Base-by-base conservation (phyloP, 2,329 filamentous ascomycete genomes). In the Cordyceps pruinosa region DNA sequence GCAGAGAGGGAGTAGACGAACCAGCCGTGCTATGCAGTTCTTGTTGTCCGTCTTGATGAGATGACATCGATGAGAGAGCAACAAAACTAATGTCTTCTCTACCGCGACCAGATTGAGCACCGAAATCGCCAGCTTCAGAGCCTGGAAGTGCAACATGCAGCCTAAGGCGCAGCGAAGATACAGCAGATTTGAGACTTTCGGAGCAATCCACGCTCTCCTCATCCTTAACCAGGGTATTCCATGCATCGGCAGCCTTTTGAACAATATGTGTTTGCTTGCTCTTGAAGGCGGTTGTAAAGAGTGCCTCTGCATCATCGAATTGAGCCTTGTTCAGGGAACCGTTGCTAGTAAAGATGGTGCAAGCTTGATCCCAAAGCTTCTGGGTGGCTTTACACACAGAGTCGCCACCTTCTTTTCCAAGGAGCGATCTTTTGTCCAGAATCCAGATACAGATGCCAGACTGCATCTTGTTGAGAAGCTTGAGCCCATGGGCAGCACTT, bases 211-310 rank as follows among this genome's bases (percentile, higher is more conserved):
- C 66, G 5, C 73, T 72, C 4, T 82, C 75, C 39, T 81, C 77
- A 17, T 79, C 73, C 21, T 84, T 84, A 65, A 90, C 90, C 0
- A 85, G 80, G 0, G 71, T 68, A 62, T 91, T 92, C 90, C 90
- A 97, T 60, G 76, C 64, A 25, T 73, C 72, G 37, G 75, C 70
- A 19, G 77, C 72, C 65, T 66, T 76, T 68, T 70, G 84, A 60
- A 73, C 88, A 63, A 75, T 80, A 59, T 68, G 73, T 57, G 66
- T 72, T 65, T 78, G 87, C 69, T 74, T 86, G 73, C 74, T 86
- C 61, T 69, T 79, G 70, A 80, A 86, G 1, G 77, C 81, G 12
- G 79, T 77, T 42, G 75, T 78, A 17, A 86, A 66, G 5, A 86
- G 66, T 3, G 71, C 68, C 62, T 86, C 81, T 3, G 90, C 69